Percentiles rank a stretch among this genome's conserved stretches.
These are phyloP conservation scores for Stramenopiles sp. DNA, from an alignment of 352 stramenopile species.

Conservation along the genomic window DNA sequence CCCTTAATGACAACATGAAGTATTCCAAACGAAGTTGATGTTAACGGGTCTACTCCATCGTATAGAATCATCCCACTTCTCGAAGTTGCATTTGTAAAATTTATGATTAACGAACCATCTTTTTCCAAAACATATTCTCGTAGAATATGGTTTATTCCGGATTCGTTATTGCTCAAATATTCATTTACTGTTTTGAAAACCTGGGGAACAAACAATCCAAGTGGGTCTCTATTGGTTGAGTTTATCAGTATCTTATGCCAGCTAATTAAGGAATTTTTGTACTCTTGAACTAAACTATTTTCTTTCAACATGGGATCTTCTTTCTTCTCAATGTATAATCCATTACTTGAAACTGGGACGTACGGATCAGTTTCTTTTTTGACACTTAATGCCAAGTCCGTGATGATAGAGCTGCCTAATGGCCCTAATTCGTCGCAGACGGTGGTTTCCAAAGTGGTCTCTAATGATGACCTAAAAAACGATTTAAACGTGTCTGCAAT, in stretches of 20 bases:
- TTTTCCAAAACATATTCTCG: background rate
- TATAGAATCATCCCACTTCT: background rate
- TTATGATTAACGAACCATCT: background rate
- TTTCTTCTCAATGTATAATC: background rate
- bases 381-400: background rate
- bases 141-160: background rate
- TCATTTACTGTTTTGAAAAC: background rate
- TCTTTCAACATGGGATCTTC: slow-evolving; percentile 1
- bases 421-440: background rate
- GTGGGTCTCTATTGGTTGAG: background rate
- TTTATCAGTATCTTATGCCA: background rate
- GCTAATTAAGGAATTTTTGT: background rate
- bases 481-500: background rate
- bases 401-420: background rate
- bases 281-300: background rate
- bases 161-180: background rate
- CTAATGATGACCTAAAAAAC: background rate
- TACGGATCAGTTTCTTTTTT: background rate
- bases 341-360: background rate
- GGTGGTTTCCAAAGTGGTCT: background rate
- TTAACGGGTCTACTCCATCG: slow-evolving; percentile 1
- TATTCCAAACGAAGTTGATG: background rate
- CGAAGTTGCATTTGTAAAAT: background rate
- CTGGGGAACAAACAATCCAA: background rate
- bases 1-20: background rate